phyloP scores from a whole-genome alignment of 2,329 filamentous ascomycete genomes.

The Stromatinia cepivora region DNA sequence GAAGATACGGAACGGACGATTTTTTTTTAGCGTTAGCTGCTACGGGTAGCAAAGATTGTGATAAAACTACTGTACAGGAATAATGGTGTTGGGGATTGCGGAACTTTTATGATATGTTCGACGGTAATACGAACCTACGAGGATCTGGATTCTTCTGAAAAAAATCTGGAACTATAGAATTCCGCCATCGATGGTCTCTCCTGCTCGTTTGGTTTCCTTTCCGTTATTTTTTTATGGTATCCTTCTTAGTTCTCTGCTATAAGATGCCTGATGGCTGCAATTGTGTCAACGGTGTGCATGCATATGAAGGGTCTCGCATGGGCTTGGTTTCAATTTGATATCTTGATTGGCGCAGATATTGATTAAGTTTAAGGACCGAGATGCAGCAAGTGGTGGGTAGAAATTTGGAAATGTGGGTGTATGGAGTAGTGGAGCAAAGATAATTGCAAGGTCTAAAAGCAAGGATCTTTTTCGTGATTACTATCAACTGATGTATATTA shows the following conservation, averaged over 20 bases:
- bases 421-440: background rate
- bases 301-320: constrained; percentile 3
- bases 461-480: background rate
- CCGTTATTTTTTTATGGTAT: background rate
- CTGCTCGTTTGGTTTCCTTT: background rate
- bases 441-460: background rate
- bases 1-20: background rate
- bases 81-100: too few relatives aligned
- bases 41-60: background rate
- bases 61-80: background rate
- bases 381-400: background rate
- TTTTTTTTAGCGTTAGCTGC: background rate
- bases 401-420: background rate
- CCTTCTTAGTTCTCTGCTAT: background rate
- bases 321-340: background rate
- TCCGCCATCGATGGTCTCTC: background rate
- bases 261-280: constrained; percentile 1
- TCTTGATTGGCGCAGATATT: constrained; percentile 12
- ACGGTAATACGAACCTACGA: background rate
- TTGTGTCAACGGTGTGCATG: constrained; percentile 7
- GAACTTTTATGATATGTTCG: background rate
- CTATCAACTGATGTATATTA: background rate
- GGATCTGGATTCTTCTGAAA: background rate
- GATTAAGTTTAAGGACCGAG: background rate
- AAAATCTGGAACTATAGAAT: too few relatives aligned